Base-by-base conservation (phyloP, 148 eudicot genomes). In the Nepenthes gracilis region DNA sequence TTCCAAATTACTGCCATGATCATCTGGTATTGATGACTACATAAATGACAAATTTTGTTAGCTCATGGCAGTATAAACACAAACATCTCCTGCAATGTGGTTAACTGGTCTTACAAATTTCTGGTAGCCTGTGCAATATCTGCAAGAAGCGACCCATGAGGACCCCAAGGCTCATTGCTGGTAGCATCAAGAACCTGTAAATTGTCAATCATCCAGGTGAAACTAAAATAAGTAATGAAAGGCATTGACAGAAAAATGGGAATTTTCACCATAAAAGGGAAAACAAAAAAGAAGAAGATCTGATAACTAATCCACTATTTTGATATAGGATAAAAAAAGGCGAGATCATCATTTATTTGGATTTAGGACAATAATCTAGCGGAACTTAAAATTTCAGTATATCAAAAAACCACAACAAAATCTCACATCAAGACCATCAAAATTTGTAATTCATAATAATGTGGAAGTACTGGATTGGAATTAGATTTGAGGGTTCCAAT, bases 131-230 rank as follows among this genome's bases (percentile, higher is more conserved):
- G 84, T 55, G 99, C 95, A 80, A 94, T 52, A 36, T 78, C 82
- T 58, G 97, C 87, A 62, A 94, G 97, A 74, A 82, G 95, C 34
- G 97, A 74, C 60, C 95, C 99, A 80, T 89, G 97, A 63, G 99
- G 95, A 65, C 99, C 99, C 95, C 99, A 94, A 45, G 99, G 84
- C 81, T 94, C 99, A 75, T 94, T 94, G 80, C 99, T 89, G 63
- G 99, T 94, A 62, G 99, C 89, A 78, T 94, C 99, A 64, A 89
- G 92, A 81, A 89, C 95, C 97, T 94, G 68, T 62, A 71, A 40
- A 60, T 47, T 33, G 2, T 13, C 10, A 55, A 35, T 35, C 36
- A 9, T 35, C 33, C 36, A 55, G 8, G 55, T 13, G 32, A 32
- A 11, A 1, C 23, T 23, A 23, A 23, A 23, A 23, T 23, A 23